phyloP scores from a whole-genome alignment of 2,329 filamentous ascomycete species.

The Teratosphaeria zuluensis region DNA sequence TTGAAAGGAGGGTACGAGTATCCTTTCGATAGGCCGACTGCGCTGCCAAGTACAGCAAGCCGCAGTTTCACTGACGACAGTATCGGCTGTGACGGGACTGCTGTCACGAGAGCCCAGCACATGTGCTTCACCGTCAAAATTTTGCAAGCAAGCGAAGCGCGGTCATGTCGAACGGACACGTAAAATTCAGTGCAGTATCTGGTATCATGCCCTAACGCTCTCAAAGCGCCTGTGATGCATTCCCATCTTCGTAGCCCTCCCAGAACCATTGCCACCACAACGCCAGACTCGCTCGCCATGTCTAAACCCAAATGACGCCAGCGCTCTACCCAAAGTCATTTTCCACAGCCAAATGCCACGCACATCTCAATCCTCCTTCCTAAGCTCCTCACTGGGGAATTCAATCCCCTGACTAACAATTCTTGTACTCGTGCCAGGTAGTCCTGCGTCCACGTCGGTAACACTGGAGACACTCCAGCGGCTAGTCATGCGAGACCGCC shows the following conservation, averaged over 20 bases:
- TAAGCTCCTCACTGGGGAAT: neutral
- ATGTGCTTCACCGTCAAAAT: too few species aligned
- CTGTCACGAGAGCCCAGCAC: too few species aligned
- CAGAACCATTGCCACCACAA: neutral
- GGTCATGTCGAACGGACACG: neutral
- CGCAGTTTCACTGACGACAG: too few species aligned
- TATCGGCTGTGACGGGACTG: neutral
- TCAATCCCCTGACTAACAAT: neutral
- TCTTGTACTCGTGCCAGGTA: neutral
- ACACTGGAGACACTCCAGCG: neutral
- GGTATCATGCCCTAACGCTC: neutral
- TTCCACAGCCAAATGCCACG: neutral
- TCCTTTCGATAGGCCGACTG: too few species aligned
- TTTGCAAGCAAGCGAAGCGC: neutral
- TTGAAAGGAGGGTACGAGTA: too few species aligned
- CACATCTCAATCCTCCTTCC: neutral
- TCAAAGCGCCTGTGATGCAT: neutral
- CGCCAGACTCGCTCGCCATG: neutral
- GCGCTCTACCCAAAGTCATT: neutral
- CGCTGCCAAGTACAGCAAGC: too few species aligned
- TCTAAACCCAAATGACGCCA: neutral
- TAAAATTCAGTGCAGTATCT: neutral
- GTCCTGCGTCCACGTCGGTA: neutral
- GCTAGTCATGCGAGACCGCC: neutral
- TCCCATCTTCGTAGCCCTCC: neutral